Evolutionary conservation across 176 grass and related monocot genomes (phyloP).

Genomic region (Cymbopogon citratus): DNA sequence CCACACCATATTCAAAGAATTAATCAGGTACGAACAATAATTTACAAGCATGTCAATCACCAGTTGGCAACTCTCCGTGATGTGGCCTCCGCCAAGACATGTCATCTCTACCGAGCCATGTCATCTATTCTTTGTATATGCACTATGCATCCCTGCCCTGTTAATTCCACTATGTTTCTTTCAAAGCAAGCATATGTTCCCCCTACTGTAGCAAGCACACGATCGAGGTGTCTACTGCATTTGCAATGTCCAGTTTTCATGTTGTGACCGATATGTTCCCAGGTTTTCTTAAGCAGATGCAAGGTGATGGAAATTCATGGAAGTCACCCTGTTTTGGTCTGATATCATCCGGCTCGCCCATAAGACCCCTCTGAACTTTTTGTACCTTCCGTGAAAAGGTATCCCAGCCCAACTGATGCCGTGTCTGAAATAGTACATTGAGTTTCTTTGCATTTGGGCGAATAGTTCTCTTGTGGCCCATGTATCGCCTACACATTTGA

Average conservation of each 20-base stretch:
- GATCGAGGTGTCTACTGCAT: background rate
- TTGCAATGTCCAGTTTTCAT: background rate
- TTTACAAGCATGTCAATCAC: constrained; percentile 19
- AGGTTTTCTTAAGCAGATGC: constrained; percentile 56
- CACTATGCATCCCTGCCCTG: background rate
- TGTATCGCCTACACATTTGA: constrained; percentile 63
- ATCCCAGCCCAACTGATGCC: constrained; percentile 60
- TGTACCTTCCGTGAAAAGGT: constrained; percentile 58
- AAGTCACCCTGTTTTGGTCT: constrained; percentile 70
- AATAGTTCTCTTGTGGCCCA: constrained; percentile 95
- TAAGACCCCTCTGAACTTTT: constrained; percentile 56
- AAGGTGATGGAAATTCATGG: constrained; percentile 82
- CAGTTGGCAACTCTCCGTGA: background rate
- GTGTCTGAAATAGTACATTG: constrained; percentile 49
- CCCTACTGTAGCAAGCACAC: background rate
- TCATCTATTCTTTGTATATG: background rate
- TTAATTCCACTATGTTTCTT: background rate
- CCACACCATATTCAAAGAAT: background rate
- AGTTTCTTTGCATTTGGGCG: constrained; percentile 81
- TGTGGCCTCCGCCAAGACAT: background rate
- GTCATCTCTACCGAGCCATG: background rate
- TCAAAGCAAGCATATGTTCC: constrained; percentile 1
- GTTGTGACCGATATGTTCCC: constrained; percentile 16
- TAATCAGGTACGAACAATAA: constrained; percentile 2
- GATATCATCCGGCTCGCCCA: constrained; percentile 82